Base-by-base conservation (phyloP, 208 protist genomes). In the Angomonas ambiguus region DNA sequence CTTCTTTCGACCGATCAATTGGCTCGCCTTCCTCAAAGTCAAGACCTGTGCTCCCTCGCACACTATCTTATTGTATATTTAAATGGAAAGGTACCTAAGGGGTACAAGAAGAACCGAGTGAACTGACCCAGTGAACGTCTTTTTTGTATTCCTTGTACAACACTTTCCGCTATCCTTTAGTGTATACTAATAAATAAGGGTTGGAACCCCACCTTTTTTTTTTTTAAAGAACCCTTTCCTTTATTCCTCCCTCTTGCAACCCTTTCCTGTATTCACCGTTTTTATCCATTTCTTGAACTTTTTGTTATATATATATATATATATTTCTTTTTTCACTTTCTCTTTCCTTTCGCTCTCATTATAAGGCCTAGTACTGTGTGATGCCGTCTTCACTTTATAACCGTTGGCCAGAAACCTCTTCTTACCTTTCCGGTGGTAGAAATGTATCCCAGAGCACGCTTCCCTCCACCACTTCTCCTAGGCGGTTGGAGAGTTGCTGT, bases 61-160 rank as follows among this genome's bases (percentile, higher is more conserved):
- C 57, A 70, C 56, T 53, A 62, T 28, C 72, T 91, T 22, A 61
- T 88, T 11, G 69, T 74, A 4, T 85, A 80, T 31, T 57, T 88
- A 0, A 84, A 88, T 34, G 87, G 87, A 1, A 74, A 72, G 33
- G 70, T 73, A 3, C 83, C 81, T 2, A 67, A 72, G 2, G 55
- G 24, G 0, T 72, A 73, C 62, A 90, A 85, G 59, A 93, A 93
- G 65, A 74, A 77, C 51, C 83, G 87, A 30, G 76, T 83, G 48
- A 93, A 93, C 67, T 93, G 64, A 81, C n/a, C 35, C 11, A 2
- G 64, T 13, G 42, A 10, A 38, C n/a, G 61, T 30, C 58, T 53
- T 59, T 1, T 24, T 62, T n/a, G 42, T 41, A 27, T 38, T 18
- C 11, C 41, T 48, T 11, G 18, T 48, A 18, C 41, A 48, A 20